Base-by-base conservation (phyloP, 2,329 filamentous ascomycete genomes). In the Claviceps sorghi region DNA sequence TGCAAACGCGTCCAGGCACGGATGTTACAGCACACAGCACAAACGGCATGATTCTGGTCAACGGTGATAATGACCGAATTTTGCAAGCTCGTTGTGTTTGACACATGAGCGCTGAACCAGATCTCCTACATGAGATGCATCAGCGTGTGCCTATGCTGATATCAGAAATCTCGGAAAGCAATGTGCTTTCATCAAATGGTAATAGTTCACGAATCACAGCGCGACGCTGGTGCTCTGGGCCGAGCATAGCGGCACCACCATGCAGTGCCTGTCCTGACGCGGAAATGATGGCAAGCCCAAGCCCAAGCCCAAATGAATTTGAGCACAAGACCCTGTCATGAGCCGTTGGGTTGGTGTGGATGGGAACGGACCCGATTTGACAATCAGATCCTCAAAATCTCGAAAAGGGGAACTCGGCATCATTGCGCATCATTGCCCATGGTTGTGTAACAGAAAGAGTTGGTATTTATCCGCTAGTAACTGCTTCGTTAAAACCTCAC, bases 391-490 rank as follows among this genome's bases (percentile, higher is more conserved):
- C 15, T 8, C 3, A 30, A 9, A n/a, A 29, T 2, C 8, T 3
- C 8, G 26, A 19, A 29, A 34, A 10, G n/a, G 34, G 13, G 34
- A 21, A 8, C 13, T 44, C 15, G 29, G 6, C 13, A 32, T 29
- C 42, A 26, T 29, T 26, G 22, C 5, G 22, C 45, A 36, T 22
- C n/a, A 29, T 17, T 40, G 34, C 32, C 11, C 41, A 22, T 1
- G 22, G 11, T 22, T 17, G 22, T 49, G 49, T 50, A 46, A 46
- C 43, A 51, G 42, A 51, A 46, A 51, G 49, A 51, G 42, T 51
- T 38, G 49, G 43, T 46, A 45, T 46, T 30, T 46, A 51, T 51
- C 49, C 43, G 42, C 49, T 51, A 51, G 49, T 51, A 40, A 46
- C 34, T 46, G 49, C 42, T 51, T 40, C 30, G 49, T 45, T 29